Base-by-base conservation (phyloP, 805 yeast genomes). In the Candida tibetensis region DNA sequence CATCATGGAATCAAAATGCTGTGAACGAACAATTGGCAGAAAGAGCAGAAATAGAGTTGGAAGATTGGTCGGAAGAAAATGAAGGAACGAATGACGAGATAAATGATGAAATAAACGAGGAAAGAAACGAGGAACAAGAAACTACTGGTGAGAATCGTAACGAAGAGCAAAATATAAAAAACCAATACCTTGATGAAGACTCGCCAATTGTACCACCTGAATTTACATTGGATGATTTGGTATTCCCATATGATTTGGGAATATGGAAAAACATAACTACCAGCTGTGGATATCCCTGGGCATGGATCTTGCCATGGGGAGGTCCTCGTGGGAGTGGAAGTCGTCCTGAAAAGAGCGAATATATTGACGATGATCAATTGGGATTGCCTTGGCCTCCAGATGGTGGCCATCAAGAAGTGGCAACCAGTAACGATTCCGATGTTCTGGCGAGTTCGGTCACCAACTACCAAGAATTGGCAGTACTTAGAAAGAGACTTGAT, bases 371-470 rank as follows among this genome's bases (percentile, higher is more conserved):
- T 17, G 85, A 82, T 49, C 75, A 84, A 42, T 60, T 82, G 36
- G 74, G 77, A 1, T 63, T 83, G 28, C 93, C 96, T 2, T 91
- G 97, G 95, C 99, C 99, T 1, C 95, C 96, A 1, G 95, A 88
- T 62, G 89, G 87, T 4, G 81, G 81, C 0, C 68, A 72, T 48
- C 71, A 64, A 35, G 54, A 54, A n/a, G 57, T 37, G 5, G 34
- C 45, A 2, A 39, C 44, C 8, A 46, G 37, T 17, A 51, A 47
- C 36, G 33, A 32, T 19, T 28, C 25, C 25, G 25, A 21, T 10
- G 25, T 10, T 34, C 36, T 34, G 36, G 17, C 17, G 31, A 28
- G 19, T 36, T 31, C 8, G 27, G 18, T 22, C 25, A 36, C 37
- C 4, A 28, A 37, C 10, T 34, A 30, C 17, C 30, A 44, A 18